phyloP scores from a whole-genome alignment of 1,139 yeast species.

The Chernovozyma aurita region DNA sequence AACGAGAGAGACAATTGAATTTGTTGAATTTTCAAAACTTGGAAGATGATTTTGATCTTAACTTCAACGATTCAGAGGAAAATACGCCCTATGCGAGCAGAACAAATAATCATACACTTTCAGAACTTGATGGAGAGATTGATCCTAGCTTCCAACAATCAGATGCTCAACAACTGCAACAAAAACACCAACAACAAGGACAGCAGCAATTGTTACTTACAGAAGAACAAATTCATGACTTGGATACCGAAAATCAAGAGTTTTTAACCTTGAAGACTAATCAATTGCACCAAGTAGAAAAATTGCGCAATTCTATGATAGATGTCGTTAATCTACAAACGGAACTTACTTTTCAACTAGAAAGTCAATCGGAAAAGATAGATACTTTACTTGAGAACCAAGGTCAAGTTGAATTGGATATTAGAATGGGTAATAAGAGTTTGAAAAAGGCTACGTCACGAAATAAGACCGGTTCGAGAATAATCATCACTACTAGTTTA shows the following conservation, averaged over 20 bases:
- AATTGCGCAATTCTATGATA: conserved; percentile 71
- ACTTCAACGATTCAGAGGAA: background rate
- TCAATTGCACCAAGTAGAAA: conserved; percentile 64
- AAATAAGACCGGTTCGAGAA: conserved; percentile 66
- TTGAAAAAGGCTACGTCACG: conserved; percentile 66
- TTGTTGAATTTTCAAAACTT: conserved; percentile 41
- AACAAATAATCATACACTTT: background rate
- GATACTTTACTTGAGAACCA: conserved; percentile 65
- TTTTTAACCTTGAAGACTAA: conserved; percentile 56
- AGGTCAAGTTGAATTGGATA: conserved; percentile 63
- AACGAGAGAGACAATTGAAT: conserved; percentile 39
- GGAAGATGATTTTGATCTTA: conserved; percentile 19
- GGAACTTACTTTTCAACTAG: conserved; percentile 72
- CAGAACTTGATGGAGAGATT: background rate
- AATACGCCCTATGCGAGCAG: background rate
- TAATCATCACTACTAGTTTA: conserved; percentile 59
- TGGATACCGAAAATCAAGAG: conserved; percentile 70
- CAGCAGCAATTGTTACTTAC: conserved; percentile 25
- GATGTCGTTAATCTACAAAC: conserved; percentile 79
- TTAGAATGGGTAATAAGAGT: conserved; percentile 69
- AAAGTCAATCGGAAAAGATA: conserved; percentile 72
- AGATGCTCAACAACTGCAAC: conserved; percentile 15
- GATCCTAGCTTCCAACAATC: background rate
- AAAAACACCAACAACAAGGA: conserved; percentile 13
- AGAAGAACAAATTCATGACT: conserved; percentile 62